Evolutionary conservation across 768 basidiomycete genomes (phyloP).

Genomic region (Agrocybe pediades): DNA sequence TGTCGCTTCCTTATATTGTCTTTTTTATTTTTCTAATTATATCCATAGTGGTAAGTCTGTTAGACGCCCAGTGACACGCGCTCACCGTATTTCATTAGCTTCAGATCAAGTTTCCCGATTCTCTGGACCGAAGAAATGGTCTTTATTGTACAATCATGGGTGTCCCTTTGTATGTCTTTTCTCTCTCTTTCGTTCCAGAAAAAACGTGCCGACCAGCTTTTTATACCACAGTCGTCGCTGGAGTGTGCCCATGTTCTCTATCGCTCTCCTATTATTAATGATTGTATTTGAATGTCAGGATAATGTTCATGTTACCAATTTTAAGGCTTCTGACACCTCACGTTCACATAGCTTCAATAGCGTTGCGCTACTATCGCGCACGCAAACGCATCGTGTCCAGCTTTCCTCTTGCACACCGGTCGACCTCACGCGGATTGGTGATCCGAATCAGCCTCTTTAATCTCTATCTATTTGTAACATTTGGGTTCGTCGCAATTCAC

Average conservation of each 20-base stretch:
- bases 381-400: conserved; percentile 36
- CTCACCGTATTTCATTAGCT: conserved; percentile 9
- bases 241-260: conserved; percentile 47
- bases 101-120: conserved; percentile 19
- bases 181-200: not conserved
- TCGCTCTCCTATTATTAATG: conserved; percentile 37
- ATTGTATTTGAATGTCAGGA: conserved; percentile 47
- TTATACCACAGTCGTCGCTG: conserved; percentile 31
- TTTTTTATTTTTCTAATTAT: conserved; percentile 42
- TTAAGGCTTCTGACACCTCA: not conserved
- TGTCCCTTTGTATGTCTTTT: conserved; percentile 36
- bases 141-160: conserved; percentile 49
- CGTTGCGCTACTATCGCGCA: conserved; percentile 42
- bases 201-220: too few species aligned
- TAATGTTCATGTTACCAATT: not conserved
- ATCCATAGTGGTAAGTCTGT: conserved; percentile 35
- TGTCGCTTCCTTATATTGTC: conserved; percentile 34
- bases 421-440: conserved; percentile 36
- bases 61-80: not conserved
- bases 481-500: conserved; percentile 34
- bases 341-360: conserved; percentile 45
- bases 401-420: conserved; percentile 42
- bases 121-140: conserved; percentile 38
- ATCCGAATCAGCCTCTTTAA: conserved; percentile 46
- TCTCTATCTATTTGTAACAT: conserved; percentile 41